Evolutionary conservation across 176 grass and related monocot genomes (phyloP), one percentile per base, ranked within the genome.

Genomic region (Tillandsia leiboldiana): DNA sequence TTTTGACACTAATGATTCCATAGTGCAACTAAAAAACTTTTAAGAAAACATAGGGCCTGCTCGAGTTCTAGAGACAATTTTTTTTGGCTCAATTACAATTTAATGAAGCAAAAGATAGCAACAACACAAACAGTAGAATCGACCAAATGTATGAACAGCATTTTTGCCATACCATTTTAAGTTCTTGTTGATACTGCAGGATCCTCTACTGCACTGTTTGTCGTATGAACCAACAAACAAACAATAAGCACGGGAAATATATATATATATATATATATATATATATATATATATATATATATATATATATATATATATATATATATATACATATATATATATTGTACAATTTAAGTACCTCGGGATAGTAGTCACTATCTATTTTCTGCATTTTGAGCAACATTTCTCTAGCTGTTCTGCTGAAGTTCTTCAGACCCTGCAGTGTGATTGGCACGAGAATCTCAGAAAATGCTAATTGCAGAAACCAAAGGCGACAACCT

Each of bases 371-470:
- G 63, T 95, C 83, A 77, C 86, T 84, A 48, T 95, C 90, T 72
- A 95, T 95, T 53, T 95, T 95, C 75, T 95, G 90, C 90, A 95
- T 95, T 70, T 78, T 87, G 48, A 72, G 73, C 74, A 95, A 52
- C 80, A 95, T 71, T 51, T 95, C 90, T 83, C 90, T 95, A 51
- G 90, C 90, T 69, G 86, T 87, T 62, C 84, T 95, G 81, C 90
- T 95, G 69, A 95, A 95, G 68, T 95, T 95, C 67, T 95, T 95
- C 53, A 95, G 56, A 82, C 90, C 90, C 90, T 95, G 82, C 24
- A 68, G 50, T 63, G 24, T 57, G 17, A 54, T 58, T 63, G 66
- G 64, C n/a, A 71, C 15, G 61, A 80, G 65, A 13, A 63, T 52
- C n/a, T 17, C 49, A 57, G 47, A 26, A 71, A 64, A 9, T 29